These are phyloP conservation scores for Lentinula raphanica DNA, from an alignment of 768 basidiomycete genomes.

Conservation along the genomic window DNA sequence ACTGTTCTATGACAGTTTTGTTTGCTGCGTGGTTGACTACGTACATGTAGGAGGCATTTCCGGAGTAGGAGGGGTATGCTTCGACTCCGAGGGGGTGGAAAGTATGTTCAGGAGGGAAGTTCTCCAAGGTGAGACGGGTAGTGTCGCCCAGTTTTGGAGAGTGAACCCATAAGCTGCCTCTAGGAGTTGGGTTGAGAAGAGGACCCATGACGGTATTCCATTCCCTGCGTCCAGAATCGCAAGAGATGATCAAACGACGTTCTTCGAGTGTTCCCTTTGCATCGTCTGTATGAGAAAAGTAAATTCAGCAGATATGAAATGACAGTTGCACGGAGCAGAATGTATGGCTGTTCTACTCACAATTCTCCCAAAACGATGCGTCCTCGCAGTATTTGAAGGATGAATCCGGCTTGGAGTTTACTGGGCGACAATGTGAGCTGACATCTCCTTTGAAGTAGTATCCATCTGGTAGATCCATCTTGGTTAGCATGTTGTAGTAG, in stretches of 20 bases:
- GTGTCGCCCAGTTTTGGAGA: slow-evolving; percentile 23
- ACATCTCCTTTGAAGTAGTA: slow-evolving; percentile 51
- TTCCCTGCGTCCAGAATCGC: slow-evolving; percentile 35
- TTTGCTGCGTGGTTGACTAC: slow-evolving; percentile 64
- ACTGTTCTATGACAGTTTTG: slow-evolving; percentile 64
- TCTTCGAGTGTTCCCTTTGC: slow-evolving; percentile 25
- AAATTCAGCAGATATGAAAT: no score
- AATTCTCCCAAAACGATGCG: slow-evolving; percentile 53
- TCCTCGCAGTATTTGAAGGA: slow-evolving; percentile 59
- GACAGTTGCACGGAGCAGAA: background rate
- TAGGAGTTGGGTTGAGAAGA: slow-evolving; percentile 48
- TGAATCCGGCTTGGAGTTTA: slow-evolving; percentile 27
- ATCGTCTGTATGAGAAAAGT: no score
- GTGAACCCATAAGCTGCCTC: slow-evolving; percentile 61
- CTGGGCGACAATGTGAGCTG: slow-evolving; percentile 36
- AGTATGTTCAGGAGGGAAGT: slow-evolving; percentile 52
- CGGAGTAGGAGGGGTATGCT: slow-evolving; percentile 43
- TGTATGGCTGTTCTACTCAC: background rate
- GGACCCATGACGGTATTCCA: slow-evolving; percentile 85
- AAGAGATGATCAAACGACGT: slow-evolving; percentile 18
- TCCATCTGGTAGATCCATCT: slow-evolving; percentile 40
- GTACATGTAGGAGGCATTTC: slow-evolving; percentile 53
- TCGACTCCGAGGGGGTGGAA: slow-evolving; percentile 73
- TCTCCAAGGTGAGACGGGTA: slow-evolving; percentile 37
- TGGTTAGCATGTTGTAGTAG: slow-evolving; percentile 36